Conservation (phyloP, 768 basidiomycete species). For the Tremella yokohamensis region DNA sequence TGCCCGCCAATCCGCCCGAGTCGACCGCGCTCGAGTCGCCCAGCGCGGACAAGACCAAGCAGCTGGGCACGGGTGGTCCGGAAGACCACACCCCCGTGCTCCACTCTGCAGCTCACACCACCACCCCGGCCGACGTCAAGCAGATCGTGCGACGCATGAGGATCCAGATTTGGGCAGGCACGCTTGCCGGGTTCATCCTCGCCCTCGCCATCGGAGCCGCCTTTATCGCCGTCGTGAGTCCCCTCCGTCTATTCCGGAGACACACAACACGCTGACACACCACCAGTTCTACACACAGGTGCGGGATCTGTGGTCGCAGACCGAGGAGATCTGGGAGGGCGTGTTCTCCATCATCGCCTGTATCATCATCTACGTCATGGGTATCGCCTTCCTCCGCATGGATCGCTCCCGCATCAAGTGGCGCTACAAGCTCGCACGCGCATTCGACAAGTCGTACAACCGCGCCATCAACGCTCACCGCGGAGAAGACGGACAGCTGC, state of each 20-base stretch:
- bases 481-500: conserved; percentile 24
- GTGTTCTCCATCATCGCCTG: conserved; percentile 52
- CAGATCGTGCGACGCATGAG: conserved; percentile 60
- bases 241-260: not conserved
- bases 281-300: conserved; percentile 84
- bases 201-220: conserved; percentile 81
- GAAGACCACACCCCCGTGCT: not conserved
- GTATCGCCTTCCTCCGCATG: conserved; percentile 89
- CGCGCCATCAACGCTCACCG: conserved; percentile 26
- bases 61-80: not conserved
- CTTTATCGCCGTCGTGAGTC: conserved; percentile 70
- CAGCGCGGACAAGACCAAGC: not conserved
- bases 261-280: conserved; percentile 1
- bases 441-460: conserved; percentile 58
- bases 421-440: conserved; percentile 77
- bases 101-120: not conserved
- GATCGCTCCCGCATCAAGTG: conserved; percentile 91
- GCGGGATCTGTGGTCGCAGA: conserved; percentile 72
- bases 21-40: not conserved
- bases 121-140: conserved; percentile 6
- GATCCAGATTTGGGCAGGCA: conserved; percentile 71
- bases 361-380: conserved; percentile 88
- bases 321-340: conserved; percentile 94
- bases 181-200: conserved; percentile 68
- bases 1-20: conserved; percentile 3